phyloP scores from a whole-genome alignment of 2,329 filamentous ascomycete genomes.

The Cryoendolithus antarcticus region DNA sequence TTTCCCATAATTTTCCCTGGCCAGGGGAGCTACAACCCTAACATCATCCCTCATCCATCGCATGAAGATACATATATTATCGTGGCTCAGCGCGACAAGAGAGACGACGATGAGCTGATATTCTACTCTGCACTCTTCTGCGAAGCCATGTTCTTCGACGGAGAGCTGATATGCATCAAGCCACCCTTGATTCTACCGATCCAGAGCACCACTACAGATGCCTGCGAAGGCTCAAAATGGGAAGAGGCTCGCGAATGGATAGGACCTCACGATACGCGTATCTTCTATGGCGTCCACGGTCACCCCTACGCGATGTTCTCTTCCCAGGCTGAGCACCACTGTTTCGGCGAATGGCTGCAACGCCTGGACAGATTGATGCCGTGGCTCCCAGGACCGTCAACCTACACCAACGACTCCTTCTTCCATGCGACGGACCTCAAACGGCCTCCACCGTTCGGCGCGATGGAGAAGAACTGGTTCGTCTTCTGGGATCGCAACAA shows the following conservation, averaged over 20 bases:
- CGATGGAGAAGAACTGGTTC: constrained; percentile 52
- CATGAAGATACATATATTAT: constrained; percentile 38
- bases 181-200: constrained; percentile 35
- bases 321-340: constrained; percentile 42
- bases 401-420: constrained; percentile 22
- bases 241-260: constrained; percentile 9
- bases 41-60: constrained; percentile 44
- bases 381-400: background rate
- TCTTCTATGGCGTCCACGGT: constrained; percentile 40
- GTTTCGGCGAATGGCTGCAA: constrained; percentile 46
- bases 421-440: constrained; percentile 38
- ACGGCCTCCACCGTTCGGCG: constrained; percentile 32
- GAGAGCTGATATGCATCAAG: constrained; percentile 31
- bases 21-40: constrained; percentile 33
- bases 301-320: constrained; percentile 42
- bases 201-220: constrained; percentile 29
- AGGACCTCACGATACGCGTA: constrained; percentile 47
- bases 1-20: no score
- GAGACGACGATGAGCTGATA: constrained; percentile 12
- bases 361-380: constrained; percentile 39
- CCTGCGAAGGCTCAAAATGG: constrained; percentile 12
- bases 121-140: constrained; percentile 38
- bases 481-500: constrained; percentile 44
- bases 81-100: constrained; percentile 35
- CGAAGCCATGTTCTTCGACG: constrained; percentile 35